A percentile compares a stretch with the other conserved stretches of the same genome.
Evolutionary conservation across 768 basidiomycete genomes (phyloP).

Genomic region (Dictyophora rubrovolvata): DNA sequence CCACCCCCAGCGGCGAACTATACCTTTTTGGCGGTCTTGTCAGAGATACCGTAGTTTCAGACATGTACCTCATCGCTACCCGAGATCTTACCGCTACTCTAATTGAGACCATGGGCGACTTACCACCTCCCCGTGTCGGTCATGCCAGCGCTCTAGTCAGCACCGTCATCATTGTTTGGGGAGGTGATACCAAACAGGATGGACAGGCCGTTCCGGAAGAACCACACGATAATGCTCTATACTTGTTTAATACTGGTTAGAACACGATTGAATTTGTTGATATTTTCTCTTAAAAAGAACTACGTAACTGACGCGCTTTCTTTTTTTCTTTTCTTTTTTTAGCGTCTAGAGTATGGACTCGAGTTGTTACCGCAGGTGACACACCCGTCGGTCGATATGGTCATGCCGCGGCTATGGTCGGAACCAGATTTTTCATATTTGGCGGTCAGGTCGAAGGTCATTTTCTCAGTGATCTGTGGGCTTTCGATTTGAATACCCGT

Average conservation of each 20-base stretch:
- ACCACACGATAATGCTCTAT: conserved; percentile 84
- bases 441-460: conserved; percentile 94
- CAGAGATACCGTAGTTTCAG: conserved; percentile 79
- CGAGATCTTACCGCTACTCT: conserved; percentile 70
- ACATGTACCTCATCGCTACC: conserved; percentile 84
- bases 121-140: conserved; percentile 86
- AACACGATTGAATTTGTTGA: conserved; percentile 12
- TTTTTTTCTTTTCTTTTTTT: not conserved
- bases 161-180: conserved; percentile 95
- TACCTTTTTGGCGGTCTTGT: conserved; percentile 97
- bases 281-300: too few species aligned
- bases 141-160: conserved; percentile 94
- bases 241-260: conserved; percentile 88
- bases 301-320: not conserved
- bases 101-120: conserved; percentile 79
- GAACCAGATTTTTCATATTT: conserved; percentile 87
- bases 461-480: conserved; percentile 93
- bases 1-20: conserved; percentile 77
- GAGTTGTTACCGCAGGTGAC: conserved; percentile 64
- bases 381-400: conserved; percentile 88
- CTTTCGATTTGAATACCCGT: conserved; percentile 93
- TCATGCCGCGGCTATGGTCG: conserved; percentile 88
- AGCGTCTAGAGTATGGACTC: conserved; percentile 84
- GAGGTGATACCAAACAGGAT: conserved; percentile 89
- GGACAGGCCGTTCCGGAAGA: conserved; percentile 49